Percentiles rank a stretch among this genome's conserved stretches.
Conservation (phyloP, 2,329 filamentous ascomycete species). For the Bipolaris oryzae region DNA sequence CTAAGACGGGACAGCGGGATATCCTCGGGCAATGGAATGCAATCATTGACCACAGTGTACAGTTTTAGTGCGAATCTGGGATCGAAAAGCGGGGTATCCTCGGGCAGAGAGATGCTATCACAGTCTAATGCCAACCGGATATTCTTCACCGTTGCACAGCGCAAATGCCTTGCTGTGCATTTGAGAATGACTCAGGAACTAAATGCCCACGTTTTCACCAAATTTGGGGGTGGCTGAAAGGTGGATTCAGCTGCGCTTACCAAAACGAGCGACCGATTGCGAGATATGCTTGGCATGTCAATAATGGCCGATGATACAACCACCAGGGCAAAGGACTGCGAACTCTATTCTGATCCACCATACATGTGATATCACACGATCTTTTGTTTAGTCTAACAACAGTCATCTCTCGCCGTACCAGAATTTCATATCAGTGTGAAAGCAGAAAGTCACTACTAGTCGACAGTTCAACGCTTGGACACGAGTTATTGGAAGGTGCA, state of each 20-base stretch:
- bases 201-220: not conserved
- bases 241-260: slow-evolving; percentile 9
- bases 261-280: slow-evolving; percentile 18
- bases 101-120: slow-evolving; percentile 27
- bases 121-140: not conserved
- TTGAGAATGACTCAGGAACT: slow-evolving; percentile 5
- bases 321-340: not conserved
- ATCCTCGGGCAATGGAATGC: slow-evolving; percentile 27
- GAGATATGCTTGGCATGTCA: slow-evolving; percentile 21
- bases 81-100: slow-evolving; percentile 32
- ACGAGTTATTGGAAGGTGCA: slow-evolving; percentile 15
- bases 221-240: slow-evolving; percentile 1
- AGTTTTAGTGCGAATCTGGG: slow-evolving; percentile 10
- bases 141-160: slow-evolving; percentile 7
- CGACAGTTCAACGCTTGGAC: not conserved
- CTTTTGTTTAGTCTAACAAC: not conserved
- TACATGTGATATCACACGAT: not conserved
- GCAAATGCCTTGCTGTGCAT: not conserved
- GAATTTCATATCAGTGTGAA: not conserved
- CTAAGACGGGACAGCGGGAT: slow-evolving; percentile 30
- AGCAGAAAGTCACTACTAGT: not conserved
- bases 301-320: not conserved
- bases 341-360: not conserved
- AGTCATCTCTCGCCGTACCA: not conserved
- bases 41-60: not conserved